Conservation (phyloP, 768 basidiomycete species). For the Hygrocybe coccinea region DNA sequence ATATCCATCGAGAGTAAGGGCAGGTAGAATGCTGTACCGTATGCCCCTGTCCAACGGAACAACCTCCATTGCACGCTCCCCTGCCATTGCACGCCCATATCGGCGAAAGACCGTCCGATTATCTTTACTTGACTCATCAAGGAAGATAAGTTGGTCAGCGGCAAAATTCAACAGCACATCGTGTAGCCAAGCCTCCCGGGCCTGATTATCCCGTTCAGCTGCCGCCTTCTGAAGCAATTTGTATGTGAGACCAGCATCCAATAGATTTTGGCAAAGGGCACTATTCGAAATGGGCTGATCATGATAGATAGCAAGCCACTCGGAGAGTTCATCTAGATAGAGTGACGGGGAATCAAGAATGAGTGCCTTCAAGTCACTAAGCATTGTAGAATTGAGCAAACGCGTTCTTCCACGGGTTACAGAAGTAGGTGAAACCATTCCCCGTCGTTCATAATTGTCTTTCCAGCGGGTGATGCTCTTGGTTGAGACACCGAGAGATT, state of each 20-base stretch:
- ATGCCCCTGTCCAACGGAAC: too few relatives aligned
- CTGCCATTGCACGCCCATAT: too few relatives aligned
- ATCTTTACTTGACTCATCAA: too few relatives aligned
- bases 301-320: conserved; percentile 19
- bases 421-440: background rate
- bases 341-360: conserved; percentile 13
- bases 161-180: too few relatives aligned
- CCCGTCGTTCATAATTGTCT: too few relatives aligned
- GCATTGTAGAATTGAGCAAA: conserved; percentile 4
- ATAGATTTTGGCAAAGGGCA: conserved; percentile 12
- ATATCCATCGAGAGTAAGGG: too few relatives aligned
- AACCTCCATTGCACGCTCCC: too few relatives aligned
- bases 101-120: too few relatives aligned
- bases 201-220: background rate
- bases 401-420: conserved; percentile 3
- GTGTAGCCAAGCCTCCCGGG: background rate
- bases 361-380: conserved; percentile 4
- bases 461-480: too few relatives aligned
- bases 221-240: conserved; percentile 11
- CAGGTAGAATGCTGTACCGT: too few relatives aligned
- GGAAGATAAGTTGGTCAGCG: too few relatives aligned
- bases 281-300: conserved; percentile 15
- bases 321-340: conserved; percentile 21
- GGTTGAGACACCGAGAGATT: too few relatives aligned
- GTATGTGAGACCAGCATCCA: conserved; percentile 19